Conservation (phyloP, 208 protist species). For the Tritrichomonas foetus region DNA sequence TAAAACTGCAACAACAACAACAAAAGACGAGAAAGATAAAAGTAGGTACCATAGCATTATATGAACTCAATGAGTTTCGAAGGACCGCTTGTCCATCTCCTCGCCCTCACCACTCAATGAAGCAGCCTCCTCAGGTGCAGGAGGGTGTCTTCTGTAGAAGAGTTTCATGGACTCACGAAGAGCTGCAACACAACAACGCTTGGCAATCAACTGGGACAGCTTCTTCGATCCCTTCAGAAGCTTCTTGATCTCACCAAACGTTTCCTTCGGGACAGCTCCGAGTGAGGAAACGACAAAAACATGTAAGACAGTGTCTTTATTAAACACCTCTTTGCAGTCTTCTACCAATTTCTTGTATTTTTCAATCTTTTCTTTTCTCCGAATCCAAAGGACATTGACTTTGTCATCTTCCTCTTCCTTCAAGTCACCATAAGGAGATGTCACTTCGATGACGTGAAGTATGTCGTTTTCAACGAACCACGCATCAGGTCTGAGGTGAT, state of each 20-base stretch:
- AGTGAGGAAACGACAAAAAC: background rate
- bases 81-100: too few species aligned
- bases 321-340: background rate
- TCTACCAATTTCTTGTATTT: background rate
- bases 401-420: background rate
- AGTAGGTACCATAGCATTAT: too few species aligned
- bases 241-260: background rate
- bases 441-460: background rate
- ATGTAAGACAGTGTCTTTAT: background rate
- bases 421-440: background rate
- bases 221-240: background rate
- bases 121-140: too few species aligned
- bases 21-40: too few species aligned
- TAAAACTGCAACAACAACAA: too few species aligned
- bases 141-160: background rate
- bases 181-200: background rate
- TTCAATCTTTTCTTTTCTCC: background rate
- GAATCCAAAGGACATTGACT: background rate
- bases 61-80: too few species aligned
- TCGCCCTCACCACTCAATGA: too few species aligned
- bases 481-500: background rate
- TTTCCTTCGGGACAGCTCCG: background rate
- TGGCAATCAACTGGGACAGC: background rate
- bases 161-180: background rate
- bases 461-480: background rate